Evolutionary conservation across 164 flowering plant species (phyloP).

Genomic region (Nymphaea thermarum): DNA sequence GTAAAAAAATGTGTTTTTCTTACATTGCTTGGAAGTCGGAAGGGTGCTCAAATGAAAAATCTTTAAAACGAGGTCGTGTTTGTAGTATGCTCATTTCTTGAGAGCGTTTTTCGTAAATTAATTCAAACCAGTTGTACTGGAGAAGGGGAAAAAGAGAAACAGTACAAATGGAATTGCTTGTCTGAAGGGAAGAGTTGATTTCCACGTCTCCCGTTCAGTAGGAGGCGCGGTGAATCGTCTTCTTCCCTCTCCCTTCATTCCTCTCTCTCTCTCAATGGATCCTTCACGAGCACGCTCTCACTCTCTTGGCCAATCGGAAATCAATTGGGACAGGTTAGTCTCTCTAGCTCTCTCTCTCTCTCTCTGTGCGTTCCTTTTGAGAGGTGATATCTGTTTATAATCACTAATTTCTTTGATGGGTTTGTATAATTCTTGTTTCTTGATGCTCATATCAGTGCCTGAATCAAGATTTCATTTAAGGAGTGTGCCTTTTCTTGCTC

Average conservation of each 20-base stretch:
- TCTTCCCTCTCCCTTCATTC: background rate
- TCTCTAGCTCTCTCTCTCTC: background rate
- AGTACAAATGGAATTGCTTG: background rate
- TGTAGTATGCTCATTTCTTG: too few relatives aligned
- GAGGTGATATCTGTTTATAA: background rate
- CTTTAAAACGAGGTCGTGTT: too few relatives aligned
- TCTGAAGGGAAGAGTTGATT: background rate
- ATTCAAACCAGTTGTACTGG: too few relatives aligned
- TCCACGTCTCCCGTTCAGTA: background rate
- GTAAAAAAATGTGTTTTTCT: too few relatives aligned
- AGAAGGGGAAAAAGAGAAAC: background rate
- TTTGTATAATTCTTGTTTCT: background rate
- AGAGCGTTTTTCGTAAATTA: too few relatives aligned
- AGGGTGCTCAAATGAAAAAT: too few relatives aligned
- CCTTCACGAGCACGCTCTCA: slow-evolving; percentile 26
- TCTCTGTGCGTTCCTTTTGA: background rate
- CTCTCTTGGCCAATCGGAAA: slow-evolving; percentile 56
- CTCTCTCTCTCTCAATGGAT: slow-evolving; percentile 20
- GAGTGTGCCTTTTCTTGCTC: background rate
- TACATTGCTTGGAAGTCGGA: too few relatives aligned
- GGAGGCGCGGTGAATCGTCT: background rate
- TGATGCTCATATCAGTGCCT: too few relatives aligned
- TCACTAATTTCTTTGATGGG: background rate
- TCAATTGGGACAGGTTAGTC: slow-evolving; percentile 79
- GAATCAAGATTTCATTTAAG: too few relatives aligned